These are phyloP conservation scores for Coffea eugenioides DNA, from an alignment of 257 asterid genomes.

Conservation along the genomic window DNA sequence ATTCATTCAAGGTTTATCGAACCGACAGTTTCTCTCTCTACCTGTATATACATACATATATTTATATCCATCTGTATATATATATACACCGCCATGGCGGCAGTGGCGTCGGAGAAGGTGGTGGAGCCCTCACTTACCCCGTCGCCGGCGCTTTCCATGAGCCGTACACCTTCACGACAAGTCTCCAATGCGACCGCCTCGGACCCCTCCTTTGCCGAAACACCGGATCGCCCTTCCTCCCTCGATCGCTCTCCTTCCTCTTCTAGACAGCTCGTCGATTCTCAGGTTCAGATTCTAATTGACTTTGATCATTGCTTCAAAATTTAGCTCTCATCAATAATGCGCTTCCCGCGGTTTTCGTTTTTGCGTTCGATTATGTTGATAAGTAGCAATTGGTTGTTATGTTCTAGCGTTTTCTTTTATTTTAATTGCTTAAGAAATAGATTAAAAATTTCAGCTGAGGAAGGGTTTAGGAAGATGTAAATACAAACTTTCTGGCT, in stretches of 20 bases:
- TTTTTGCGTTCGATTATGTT: background rate
- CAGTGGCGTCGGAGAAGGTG: slow-evolving; percentile 52
- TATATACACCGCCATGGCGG: slow-evolving; percentile 42
- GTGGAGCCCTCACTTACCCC: slow-evolving; percentile 47
- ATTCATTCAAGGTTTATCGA: background rate
- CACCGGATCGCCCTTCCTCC: slow-evolving; percentile 43
- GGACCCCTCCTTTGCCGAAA: slow-evolving; percentile 27
- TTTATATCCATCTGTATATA: background rate
- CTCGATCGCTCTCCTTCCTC: slow-evolving; percentile 30
- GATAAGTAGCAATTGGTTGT: background rate
- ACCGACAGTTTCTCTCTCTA: slow-evolving; percentile 10
- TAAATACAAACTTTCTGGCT: background rate
- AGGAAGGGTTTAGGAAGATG: too few species aligned
- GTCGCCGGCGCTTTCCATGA: slow-evolving; percentile 45
- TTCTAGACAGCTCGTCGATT: slow-evolving; percentile 52
- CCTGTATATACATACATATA: background rate
- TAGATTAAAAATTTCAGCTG: background rate
- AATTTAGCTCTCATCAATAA: background rate
- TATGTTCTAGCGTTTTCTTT: background rate
- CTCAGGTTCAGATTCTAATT: slow-evolving; percentile 40
- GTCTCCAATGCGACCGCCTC: slow-evolving; percentile 38
- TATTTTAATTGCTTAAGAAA: background rate
- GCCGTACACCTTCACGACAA: slow-evolving; percentile 34
- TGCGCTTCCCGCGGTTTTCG: background rate
- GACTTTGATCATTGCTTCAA: background rate